Evolutionary conservation across 306 rosid genomes (phyloP), one percentile per base, ranked within the genome.

Genomic region (Biancaea sappan): DNA sequence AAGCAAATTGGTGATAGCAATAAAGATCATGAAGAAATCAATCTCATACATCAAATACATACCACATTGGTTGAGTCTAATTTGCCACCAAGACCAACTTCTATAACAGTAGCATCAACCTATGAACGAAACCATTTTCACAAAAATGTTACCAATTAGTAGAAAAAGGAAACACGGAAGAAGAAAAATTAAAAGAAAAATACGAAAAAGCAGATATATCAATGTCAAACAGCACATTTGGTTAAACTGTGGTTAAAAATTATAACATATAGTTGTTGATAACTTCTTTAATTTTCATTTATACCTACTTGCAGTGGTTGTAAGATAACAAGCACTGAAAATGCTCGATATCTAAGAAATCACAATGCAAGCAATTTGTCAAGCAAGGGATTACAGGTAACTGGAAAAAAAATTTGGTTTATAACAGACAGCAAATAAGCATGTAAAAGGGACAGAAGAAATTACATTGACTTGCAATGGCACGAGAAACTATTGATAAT

Each of bases 41-140:
- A 62, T 25, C 43, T 38, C 5, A 46, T 61, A 57, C 24, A 75
- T 47, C 44, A 77, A 66, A 72, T 63, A 29, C 88, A 69, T 86
- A 91, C 95, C 95, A 84, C 95, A 59, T 89, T 89, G 72, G 92
- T 91, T 48, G 91, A 85, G 84, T 87, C 95, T 15, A 56, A 73
- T 71, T 11, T 77, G 32, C 92, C 95, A 69, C 95, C 97, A 57
- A 91, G 92, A 72, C 95, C 95, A 78, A 86, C 92, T 83, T 91
- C 95, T 53, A 89, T 53, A 67, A 91, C 72, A 59, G 95, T 92
- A 79, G 83, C 89, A 44, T 91, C 91, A 63, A 91, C 97, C 92
- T 85, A 75, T 77, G 62, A 70, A 21, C 57, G 65, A 51, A 79
- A 66, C 62, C 47, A 22, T 34, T 57, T 44, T 77, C 15, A 60